Percentiles rank a stretch among this genome's conserved stretches.
These are phyloP conservation scores for Aspergillus olivimuriae DNA, from an alignment of 495 filamentous ascomycete genomes.

Conservation along the genomic window DNA sequence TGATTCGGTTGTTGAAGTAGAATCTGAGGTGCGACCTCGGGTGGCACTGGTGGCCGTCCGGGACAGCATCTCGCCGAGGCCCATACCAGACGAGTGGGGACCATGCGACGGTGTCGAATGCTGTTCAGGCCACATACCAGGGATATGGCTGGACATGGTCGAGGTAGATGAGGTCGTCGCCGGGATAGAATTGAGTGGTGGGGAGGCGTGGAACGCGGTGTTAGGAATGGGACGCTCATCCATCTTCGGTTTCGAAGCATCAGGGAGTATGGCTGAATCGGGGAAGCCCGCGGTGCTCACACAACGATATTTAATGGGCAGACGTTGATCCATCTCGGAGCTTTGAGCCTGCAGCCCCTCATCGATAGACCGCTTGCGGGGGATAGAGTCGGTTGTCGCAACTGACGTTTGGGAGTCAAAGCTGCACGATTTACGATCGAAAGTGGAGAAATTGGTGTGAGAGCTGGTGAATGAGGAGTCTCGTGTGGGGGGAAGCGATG, in stretches of 20 bases:
- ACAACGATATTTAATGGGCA: constrained; percentile 10
- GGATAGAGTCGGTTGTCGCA: background rate
- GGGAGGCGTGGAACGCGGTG: background rate
- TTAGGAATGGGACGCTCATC: too few relatives aligned
- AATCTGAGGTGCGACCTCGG: too few relatives aligned
- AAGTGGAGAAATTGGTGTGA: background rate
- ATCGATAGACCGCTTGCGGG: constrained; percentile 13
- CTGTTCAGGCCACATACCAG: background rate
- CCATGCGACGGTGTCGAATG: too few relatives aligned
- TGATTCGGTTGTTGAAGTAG: too few relatives aligned
- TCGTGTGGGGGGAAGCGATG: too few relatives aligned
- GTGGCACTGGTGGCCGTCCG: too few relatives aligned
- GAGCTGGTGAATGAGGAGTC: constrained; percentile 13
- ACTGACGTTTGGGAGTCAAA: constrained; percentile 9
- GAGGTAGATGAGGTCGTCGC: background rate
- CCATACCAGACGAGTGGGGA: background rate
- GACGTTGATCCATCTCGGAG: background rate
- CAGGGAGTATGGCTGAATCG: background rate
- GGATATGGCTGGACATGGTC: too few relatives aligned
- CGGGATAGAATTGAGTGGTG: too few relatives aligned
- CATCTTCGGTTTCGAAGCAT: background rate
- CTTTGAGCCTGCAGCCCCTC: background rate
- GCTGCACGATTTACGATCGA: constrained; percentile 4
- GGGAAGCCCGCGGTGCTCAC: constrained; percentile 2
- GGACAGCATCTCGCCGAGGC: too few relatives aligned